Base-by-base conservation (phyloP, 2,329 filamentous ascomycete species). In the Calonectria crousiana region DNA sequence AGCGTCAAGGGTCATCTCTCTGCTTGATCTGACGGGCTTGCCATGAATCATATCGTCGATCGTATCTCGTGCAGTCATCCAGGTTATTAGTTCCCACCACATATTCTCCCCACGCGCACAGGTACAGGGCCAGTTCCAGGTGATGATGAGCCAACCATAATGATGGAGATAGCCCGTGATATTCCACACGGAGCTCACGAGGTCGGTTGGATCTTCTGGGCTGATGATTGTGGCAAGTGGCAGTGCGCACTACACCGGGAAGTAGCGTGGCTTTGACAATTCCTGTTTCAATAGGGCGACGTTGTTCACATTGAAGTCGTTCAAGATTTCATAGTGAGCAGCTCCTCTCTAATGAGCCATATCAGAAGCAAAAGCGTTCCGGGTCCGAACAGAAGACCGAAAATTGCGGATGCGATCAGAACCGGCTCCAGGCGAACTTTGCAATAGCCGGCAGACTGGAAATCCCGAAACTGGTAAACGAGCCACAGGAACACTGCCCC, bases 401-500 rank as follows among this genome's bases (percentile, higher is more conserved):
- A 11, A 0, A 73, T 3, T 11, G 56, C 13, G 28, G 68, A 69
- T n/a, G 72, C 49, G 4, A 30, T 41, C 26, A 75, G 14, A 6
- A 51, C 56, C 18, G 67, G 56, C 1, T 58, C 13, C 65, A 75
- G 71, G 0, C 73, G 70, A 4, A 80, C 52, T 11, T 53, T 72
- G 26, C 73, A 78, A 1, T 75, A 4, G 0, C 80, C 79, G 16
- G 67, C 64, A 1, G 56, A 71, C 16, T 82, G 78, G 2, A 83
- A 53, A 14, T 82, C 81, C 10, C 67, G 66, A 8, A 82, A 77
- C 11, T 76, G 71, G 23, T 78, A 80, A 0, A 64, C 76, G 23
- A 83, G 41, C 80, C 82, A 83, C 1, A 80, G 8, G 8, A 80
- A 69, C 3, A 73, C 73, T 0, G 80, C 76, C 0, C 62, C 47